Percentiles rank a stretch among this genome's conserved stretches.
phyloP scores from a whole-genome alignment of 176 grass and related monocot species.

The Raddia distichophylla region DNA sequence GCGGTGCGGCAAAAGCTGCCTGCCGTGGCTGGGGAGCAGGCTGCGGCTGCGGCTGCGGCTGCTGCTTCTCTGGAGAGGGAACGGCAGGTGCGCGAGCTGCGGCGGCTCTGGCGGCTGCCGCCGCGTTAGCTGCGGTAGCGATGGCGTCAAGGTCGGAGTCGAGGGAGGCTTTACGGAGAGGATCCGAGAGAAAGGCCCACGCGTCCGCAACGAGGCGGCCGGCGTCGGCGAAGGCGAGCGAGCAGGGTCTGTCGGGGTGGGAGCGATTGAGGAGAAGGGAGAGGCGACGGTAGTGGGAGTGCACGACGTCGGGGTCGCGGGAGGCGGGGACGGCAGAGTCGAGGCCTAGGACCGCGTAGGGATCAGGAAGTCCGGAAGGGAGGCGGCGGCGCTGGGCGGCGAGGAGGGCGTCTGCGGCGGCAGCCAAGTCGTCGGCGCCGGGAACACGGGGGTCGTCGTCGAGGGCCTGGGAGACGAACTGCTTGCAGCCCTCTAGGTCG shows the following conservation, averaged over 20 bases:
- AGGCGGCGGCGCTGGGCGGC: slow-evolving; percentile 33
- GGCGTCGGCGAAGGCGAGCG: slow-evolving; percentile 45
- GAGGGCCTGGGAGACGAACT: slow-evolving; percentile 59
- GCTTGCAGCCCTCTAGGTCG: slow-evolving; percentile 61
- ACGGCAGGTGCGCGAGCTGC: background rate
- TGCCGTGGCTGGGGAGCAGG: background rate
- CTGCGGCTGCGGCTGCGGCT: background rate
- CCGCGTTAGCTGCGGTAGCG: background rate
- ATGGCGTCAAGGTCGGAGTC: slow-evolving; percentile 51
- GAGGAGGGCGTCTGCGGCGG: slow-evolving; percentile 55
- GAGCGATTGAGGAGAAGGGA: slow-evolving; percentile 50
- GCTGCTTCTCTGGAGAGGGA: background rate
- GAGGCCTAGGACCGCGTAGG: slow-evolving; percentile 58
- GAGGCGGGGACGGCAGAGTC: slow-evolving; percentile 43
- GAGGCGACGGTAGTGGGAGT: slow-evolving; percentile 52
- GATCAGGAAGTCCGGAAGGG: slow-evolving; percentile 41
- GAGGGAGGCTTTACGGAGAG: slow-evolving; percentile 49
- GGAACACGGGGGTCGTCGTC: slow-evolving; percentile 46
- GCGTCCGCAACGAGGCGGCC: slow-evolving; percentile 45
- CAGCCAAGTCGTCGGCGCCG: slow-evolving; percentile 56
- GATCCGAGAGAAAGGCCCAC: slow-evolving; percentile 58
- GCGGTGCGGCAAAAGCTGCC: background rate
- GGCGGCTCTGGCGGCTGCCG: background rate
- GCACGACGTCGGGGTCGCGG: slow-evolving; percentile 37
- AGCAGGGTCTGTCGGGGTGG: slow-evolving; percentile 14